Evolutionary conservation across 2,329 filamentous ascomycete genomes (phyloP), one percentile per base, ranked within the genome.

Genomic region (Tolypocladium pustulatum): DNA sequence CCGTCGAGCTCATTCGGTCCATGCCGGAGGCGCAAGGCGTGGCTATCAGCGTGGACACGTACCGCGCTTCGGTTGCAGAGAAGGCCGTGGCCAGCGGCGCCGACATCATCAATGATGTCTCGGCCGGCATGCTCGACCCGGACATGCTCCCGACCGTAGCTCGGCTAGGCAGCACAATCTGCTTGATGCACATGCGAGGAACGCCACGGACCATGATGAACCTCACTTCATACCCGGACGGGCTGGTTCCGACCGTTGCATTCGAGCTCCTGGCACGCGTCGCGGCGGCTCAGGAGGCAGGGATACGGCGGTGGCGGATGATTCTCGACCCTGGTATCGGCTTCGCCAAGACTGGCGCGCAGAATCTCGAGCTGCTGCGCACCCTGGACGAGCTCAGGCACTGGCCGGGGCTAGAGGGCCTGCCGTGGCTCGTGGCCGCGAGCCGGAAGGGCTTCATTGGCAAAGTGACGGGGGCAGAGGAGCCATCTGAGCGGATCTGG

Each of bases 81-180:
- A 84, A 84, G 25, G 90, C 91, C 22, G 80, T 94, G 59, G 75
- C 78, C 32, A 89, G 87, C 5, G 94, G 94, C 56, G 93, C 92
- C 8, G 87, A 97, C 70, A 89, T 99, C 62, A 85, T 99, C 75
- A 99, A 99, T 74, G 94, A 99, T 72, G 86, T 99, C 40, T 95
- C 91, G 0, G 91, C 88, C 1, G 94, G 94, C 4, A 69, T 78
- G 4, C 78, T 96, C 56, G 94, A 97, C 70, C 75, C 83, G 0
- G 80, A 81, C 0, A 97, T 99, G 91, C 82, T 99, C 0, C 67
- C 85, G 17, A 91, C 89, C 0, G 87, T 93, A 62, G 93, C 90
- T 0, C 78, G 81, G 5, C 81, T 94, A 0, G 87, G 89, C 40
- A 90, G 87, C 66, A 91, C 91, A 3, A 85, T 97, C 37, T 83